These are phyloP conservation scores for Botryotinia convoluta DNA, from an alignment of 2,329 filamentous ascomycete genomes.

Conservation along the genomic window DNA sequence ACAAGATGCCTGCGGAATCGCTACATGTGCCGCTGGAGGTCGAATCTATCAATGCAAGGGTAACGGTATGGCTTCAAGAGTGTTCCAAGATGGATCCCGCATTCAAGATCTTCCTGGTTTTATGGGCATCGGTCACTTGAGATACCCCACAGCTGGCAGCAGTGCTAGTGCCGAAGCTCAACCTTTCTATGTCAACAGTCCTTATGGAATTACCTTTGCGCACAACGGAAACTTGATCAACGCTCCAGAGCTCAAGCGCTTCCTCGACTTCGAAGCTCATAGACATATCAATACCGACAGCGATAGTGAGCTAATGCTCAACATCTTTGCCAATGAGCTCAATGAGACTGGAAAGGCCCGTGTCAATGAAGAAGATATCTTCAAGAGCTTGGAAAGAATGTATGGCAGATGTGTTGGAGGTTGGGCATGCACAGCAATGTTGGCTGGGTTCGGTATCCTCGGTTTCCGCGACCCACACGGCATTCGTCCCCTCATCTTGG, in stretches of 20 bases:
- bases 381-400: slow-evolving; percentile 67
- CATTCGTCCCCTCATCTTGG: slow-evolving; percentile 79
- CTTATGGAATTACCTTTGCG: slow-evolving; percentile 76
- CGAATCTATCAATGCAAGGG: slow-evolving; percentile 88
- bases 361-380: slow-evolving; percentile 75
- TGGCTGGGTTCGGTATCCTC: slow-evolving; percentile 76
- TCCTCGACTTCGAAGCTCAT: slow-evolving; percentile 43
- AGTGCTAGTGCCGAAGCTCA: slow-evolving; percentile 82
- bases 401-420: slow-evolving; percentile 72
- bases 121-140: slow-evolving; percentile 82
- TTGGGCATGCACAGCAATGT: slow-evolving; percentile 78
- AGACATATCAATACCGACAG: slow-evolving; percentile 71
- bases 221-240: slow-evolving; percentile 92
- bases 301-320: slow-evolving; percentile 83
- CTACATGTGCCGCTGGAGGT: slow-evolving; percentile 70
- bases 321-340: slow-evolving; percentile 81
- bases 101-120: slow-evolving; percentile 74
- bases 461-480: slow-evolving; percentile 78
- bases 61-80: slow-evolving; percentile 80
- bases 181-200: slow-evolving; percentile 87
- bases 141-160: slow-evolving; percentile 87
- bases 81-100: slow-evolving; percentile 77
- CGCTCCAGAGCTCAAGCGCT: slow-evolving; percentile 61
- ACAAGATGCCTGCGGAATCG: slow-evolving; percentile 86
- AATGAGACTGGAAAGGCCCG: slow-evolving; percentile 78